These are phyloP conservation scores for Boletus subparvulus DNA, from an alignment of 768 basidiomycete genomes.

Conservation along the genomic window DNA sequence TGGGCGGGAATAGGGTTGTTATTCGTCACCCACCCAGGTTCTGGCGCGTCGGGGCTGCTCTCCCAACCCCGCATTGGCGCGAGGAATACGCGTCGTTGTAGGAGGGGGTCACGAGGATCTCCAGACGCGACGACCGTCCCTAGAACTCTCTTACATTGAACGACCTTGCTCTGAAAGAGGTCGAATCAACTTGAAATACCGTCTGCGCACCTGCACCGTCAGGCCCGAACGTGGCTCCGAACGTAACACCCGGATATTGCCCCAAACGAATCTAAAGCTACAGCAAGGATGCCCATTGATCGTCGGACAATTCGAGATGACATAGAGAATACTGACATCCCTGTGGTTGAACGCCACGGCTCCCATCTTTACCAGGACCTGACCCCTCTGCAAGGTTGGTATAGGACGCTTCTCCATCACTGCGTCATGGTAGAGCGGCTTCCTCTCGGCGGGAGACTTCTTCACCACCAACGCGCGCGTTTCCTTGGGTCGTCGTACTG, in stretches of 20 bases:
- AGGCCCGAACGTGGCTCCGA: conserved; percentile 62
- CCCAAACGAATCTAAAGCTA: conserved; percentile 77
- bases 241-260: conserved; percentile 59
- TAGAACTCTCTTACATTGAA: conserved; percentile 24
- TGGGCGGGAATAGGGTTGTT: not conserved
- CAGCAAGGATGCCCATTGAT: not conserved
- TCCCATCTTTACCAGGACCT: conserved; percentile 65
- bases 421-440: conserved; percentile 57
- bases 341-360: conserved; percentile 79
- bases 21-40: conserved; percentile 49
- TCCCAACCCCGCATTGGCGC: conserved; percentile 79
- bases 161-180: not conserved
- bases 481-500: conserved; percentile 35
- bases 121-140: conserved; percentile 63
- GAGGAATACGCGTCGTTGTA: conserved; percentile 71
- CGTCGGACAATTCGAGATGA: not conserved
- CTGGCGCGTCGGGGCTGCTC: conserved; percentile 59
- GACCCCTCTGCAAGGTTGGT: conserved; percentile 48
- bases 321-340: conserved; percentile 45
- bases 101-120: conserved; percentile 51
- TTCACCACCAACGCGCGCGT: conserved; percentile 52
- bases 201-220: conserved; percentile 66
- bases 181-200: not conserved
- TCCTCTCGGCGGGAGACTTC: conserved; percentile 38
- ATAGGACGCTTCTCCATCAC: conserved; percentile 50